Percentiles rank a stretch among this genome's conserved stretches.
These are phyloP conservation scores for Vanrija pseudolonga DNA, from an alignment of 1,284 basidiomycete genomes.

Conservation along the genomic window DNA sequence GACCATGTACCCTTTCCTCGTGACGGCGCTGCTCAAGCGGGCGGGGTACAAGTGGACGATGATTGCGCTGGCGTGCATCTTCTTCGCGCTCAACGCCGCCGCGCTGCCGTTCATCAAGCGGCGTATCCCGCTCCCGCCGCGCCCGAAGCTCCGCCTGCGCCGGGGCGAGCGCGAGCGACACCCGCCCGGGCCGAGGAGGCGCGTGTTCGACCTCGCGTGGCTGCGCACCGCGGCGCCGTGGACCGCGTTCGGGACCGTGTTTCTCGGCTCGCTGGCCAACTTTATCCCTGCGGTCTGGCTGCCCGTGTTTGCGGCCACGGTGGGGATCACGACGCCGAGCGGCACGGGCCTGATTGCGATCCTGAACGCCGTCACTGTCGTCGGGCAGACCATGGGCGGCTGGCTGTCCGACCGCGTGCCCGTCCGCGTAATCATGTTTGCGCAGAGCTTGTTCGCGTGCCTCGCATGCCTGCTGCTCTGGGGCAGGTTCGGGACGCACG, in stretches of 20 bases:
- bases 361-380: conserved; percentile 44
- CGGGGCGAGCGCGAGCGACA: not conserved
- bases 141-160: conserved; percentile 4
- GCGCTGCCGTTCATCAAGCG: conserved; percentile 37
- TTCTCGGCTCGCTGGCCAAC: conserved; percentile 38
- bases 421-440: conserved; percentile 27
- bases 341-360: conserved; percentile 40
- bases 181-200: not conserved
- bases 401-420: conserved; percentile 37
- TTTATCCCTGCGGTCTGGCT: conserved; percentile 43
- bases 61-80: conserved; percentile 33
- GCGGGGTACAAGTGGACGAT: conserved; percentile 44
- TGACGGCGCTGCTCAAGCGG: conserved; percentile 26
- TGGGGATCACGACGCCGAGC: conserved; percentile 30
- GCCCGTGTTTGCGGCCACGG: conserved; percentile 40
- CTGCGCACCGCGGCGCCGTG: conserved; percentile 23
- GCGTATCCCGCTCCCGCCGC: conserved; percentile 26
- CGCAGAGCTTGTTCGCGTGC: conserved; percentile 33
- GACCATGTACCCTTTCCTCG: conserved; percentile 39
- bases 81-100: conserved; percentile 23
- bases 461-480: conserved; percentile 43
- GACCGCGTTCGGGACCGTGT: conserved; percentile 28
- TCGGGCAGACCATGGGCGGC: conserved; percentile 35
- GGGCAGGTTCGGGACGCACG: conserved; percentile 35
- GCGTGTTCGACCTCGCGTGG: conserved; percentile 21